Percentiles rank a stretch among this genome's conserved stretches.
Evolutionary conservation across 2,329 filamentous ascomycete genomes (phyloP).

Genomic region (Ophiostoma montium): DNA sequence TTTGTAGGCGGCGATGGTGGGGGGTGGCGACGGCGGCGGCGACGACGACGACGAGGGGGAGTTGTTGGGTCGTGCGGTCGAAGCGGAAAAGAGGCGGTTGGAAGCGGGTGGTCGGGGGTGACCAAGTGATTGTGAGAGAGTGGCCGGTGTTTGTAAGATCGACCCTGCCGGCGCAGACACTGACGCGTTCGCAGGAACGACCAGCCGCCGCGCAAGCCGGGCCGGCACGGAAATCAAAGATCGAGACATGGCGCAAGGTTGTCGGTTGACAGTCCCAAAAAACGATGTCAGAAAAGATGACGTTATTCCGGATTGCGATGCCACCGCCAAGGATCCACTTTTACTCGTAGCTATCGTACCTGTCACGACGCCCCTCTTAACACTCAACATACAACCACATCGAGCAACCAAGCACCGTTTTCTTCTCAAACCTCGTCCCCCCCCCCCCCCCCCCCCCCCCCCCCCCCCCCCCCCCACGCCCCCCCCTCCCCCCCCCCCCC

Average conservation of each 20-base stretch:
- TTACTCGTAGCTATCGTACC: not conserved
- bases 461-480: too few relatives aligned
- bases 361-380: too few relatives aligned
- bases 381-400: too few relatives aligned
- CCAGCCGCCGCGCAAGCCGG: slow-evolving; percentile 1
- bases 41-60: too few relatives aligned
- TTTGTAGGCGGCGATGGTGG: slow-evolving; percentile 17
- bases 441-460: too few relatives aligned
- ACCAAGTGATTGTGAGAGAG: not conserved
- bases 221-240: not conserved
- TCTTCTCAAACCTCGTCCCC: too few relatives aligned
- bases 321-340: not conserved
- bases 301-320: not conserved
- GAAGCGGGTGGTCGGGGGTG: not conserved
- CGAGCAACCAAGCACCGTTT: too few relatives aligned
- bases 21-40: not conserved
- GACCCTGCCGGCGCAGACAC: not conserved
- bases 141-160: not conserved
- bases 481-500: too few relatives aligned
- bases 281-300: too few relatives aligned
- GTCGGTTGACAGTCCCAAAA: too few relatives aligned
- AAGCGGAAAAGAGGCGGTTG: not conserved
- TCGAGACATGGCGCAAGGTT: not conserved
- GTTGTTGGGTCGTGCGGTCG: not conserved
- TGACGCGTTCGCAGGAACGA: not conserved